Evolutionary conservation across 345 rosid genomes (phyloP).

Genomic region (Laguncularia racemosa): DNA sequence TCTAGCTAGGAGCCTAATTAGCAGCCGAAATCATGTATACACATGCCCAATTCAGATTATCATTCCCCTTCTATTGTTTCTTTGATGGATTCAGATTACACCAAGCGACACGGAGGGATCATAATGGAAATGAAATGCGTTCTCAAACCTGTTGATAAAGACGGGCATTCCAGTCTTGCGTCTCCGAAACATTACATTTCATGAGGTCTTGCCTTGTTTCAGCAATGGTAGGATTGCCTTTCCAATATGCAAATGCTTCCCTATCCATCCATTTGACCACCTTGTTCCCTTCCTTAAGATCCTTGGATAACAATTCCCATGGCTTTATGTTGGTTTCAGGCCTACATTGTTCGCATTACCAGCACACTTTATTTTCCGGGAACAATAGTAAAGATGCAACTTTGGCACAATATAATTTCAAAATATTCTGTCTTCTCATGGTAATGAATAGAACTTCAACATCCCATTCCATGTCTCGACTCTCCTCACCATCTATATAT

Average conservation of each 20-base stretch:
- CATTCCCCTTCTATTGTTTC: too few relatives aligned
- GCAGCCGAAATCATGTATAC: too few relatives aligned
- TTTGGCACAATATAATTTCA: too few relatives aligned
- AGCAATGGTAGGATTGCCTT: slow-evolving; percentile 81
- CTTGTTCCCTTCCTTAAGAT: slow-evolving; percentile 45
- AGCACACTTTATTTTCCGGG: too few relatives aligned
- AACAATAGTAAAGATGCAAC: too few relatives aligned
- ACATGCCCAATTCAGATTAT: too few relatives aligned
- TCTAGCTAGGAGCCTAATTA: too few relatives aligned
- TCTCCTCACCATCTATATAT: too few relatives aligned
- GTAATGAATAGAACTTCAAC: too few relatives aligned
- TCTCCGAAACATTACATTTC: slow-evolving; percentile 58
- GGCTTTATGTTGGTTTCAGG: slow-evolving; percentile 69
- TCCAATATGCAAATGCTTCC: slow-evolving; percentile 83
- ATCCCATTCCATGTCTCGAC: too few relatives aligned
- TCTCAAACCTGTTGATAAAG: slow-evolving; percentile 51
- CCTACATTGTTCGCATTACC: slow-evolving; percentile 23
- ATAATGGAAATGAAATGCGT: neutral
- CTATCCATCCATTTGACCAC: slow-evolving; percentile 48
- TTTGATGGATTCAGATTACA: too few relatives aligned
- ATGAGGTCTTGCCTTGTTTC: slow-evolving; percentile 58
- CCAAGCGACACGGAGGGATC: neutral
- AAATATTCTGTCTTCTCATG: too few relatives aligned
- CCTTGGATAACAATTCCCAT: slow-evolving; percentile 49
- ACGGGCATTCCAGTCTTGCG: slow-evolving; percentile 89